Base-by-base conservation (phyloP, 495 filamentous ascomycete species). In the Astrothelium subdiscretum region DNA sequence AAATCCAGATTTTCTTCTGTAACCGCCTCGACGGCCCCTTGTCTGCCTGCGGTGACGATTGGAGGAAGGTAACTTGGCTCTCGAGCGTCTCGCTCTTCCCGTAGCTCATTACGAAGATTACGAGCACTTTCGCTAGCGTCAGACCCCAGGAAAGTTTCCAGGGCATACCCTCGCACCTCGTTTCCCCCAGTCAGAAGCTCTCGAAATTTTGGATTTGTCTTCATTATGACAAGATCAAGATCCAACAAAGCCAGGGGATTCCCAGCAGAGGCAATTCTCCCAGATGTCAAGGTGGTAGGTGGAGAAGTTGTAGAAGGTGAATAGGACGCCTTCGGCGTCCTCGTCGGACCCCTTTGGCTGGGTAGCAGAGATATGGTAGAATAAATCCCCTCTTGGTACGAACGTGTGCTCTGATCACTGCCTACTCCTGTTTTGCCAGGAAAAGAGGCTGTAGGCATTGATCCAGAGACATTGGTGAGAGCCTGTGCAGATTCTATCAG, bases 31-130 rank as follows among this genome's bases (percentile, higher is more conserved):
- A 73, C 61, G 58, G 67, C 66, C 26, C 57, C 48, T 42, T 69
- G 63, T 31, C 68, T 66, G 32, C 69, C 71, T 24, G 63, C 31
- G 27, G 67, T 64, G 29, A 68, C 60, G 26, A 78, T 77, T 1
- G 75, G 74, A 12, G 76, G 69, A 67, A 78, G 68, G 60, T 72
- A 76, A 20, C 73, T 51, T 10, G 75, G 76, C 27, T 78, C 76
- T 32, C 71, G 60, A 27, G 65, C 57, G 31, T 73, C 70, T 22
- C 69, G 62, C 60, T 78, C 76, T 4, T 73, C 70, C 42, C 73
- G 59, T 12, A 78, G 62, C 13, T 69, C 61, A 31, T 63, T 68
- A n/a, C 63, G 67, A 15, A 74, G 61, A 18, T 64, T 64, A 4
- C 71, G 69, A 29, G 75, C 62, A 8, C 59, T 44, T 2, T 72